phyloP scores from a whole-genome alignment of 306 rosid species.

The Abrus pulchellus region DNA sequence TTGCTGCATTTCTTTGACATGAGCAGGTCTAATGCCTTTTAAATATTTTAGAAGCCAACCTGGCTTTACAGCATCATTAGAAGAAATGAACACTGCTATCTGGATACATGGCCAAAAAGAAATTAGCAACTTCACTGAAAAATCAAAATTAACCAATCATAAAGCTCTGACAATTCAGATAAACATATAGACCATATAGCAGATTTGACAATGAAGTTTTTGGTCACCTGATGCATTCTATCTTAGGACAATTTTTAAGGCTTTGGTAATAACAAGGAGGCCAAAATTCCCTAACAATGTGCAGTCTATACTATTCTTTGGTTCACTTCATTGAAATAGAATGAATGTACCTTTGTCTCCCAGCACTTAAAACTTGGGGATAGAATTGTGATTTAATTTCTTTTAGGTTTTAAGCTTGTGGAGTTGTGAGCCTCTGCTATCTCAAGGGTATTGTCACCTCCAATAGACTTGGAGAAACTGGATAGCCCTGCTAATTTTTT shows the following conservation, averaged over 20 bases:
- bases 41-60: slow-evolving; percentile 84
- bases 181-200: slow-evolving; percentile 25
- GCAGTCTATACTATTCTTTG: slow-evolving; percentile 30
- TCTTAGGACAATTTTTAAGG: not conserved
- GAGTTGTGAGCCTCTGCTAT: not conserved
- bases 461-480: slow-evolving; percentile 19
- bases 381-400: slow-evolving; percentile 2
- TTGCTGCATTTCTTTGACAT: slow-evolving; percentile 70
- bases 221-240: not conserved
- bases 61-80: slow-evolving; percentile 72
- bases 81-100: slow-evolving; percentile 76
- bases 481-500: slow-evolving; percentile 3
- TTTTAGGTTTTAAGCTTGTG: not conserved
- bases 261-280: slow-evolving; percentile 24
- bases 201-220: slow-evolving; percentile 35
- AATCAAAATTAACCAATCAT: slow-evolving; percentile 13
- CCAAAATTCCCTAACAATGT: not conserved
- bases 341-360: slow-evolving; percentile 8
- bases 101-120: slow-evolving; percentile 42
- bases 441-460: not conserved
- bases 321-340: slow-evolving; percentile 12
- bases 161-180: slow-evolving; percentile 31
- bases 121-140: slow-evolving; percentile 39
- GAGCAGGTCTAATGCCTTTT: slow-evolving; percentile 61
- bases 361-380: slow-evolving; percentile 9